phyloP scores from a whole-genome alignment of 805 yeast species.

The Lipomyces anomalus region DNA sequence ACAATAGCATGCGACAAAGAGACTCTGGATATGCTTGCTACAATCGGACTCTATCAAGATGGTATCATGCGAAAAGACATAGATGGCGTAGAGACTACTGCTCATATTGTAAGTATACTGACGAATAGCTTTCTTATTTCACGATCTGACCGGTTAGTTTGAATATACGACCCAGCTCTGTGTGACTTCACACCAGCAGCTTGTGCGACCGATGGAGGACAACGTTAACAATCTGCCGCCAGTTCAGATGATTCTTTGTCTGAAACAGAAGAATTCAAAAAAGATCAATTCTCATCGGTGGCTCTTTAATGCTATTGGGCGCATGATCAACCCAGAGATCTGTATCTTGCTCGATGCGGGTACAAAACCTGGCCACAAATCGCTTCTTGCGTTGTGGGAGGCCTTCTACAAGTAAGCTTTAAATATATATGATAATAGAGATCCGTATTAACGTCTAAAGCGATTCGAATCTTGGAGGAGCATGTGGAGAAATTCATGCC shows the following conservation, averaged over 20 bases:
- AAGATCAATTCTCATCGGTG: slow-evolving; percentile 64
- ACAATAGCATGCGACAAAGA: slow-evolving; percentile 47
- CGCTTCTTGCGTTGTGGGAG: slow-evolving; percentile 56
- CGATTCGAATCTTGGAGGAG: slow-evolving; percentile 59
- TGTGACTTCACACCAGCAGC: slow-evolving; percentile 38
- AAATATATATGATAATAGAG: not conserved
- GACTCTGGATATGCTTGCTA: slow-evolving; percentile 57
- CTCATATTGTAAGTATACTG: slow-evolving; percentile 41
- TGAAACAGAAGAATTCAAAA: slow-evolving; percentile 58
- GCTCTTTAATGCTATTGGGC: slow-evolving; percentile 62
- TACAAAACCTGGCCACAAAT: slow-evolving; percentile 54
- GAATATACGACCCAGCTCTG: slow-evolving; percentile 56
- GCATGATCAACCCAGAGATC: slow-evolving; percentile 51
- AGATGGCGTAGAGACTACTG: slow-evolving; percentile 55
- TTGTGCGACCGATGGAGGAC: slow-evolving; percentile 51
- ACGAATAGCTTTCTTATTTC: not conserved
- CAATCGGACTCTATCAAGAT: slow-evolving; percentile 61
- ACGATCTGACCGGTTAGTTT: slow-evolving; percentile 29
- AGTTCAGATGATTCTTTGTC: slow-evolving; percentile 56
- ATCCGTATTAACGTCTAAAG: not conserved
- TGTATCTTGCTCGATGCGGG: slow-evolving; percentile 59
- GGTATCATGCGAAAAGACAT: slow-evolving; percentile 58
- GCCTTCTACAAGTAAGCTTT: slow-evolving; percentile 43
- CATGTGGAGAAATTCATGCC: slow-evolving; percentile 67
- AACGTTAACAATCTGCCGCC: slow-evolving; percentile 51